A percentile compares a stretch with the other conserved stretches of the same genome.
Conservation (phyloP, 257 asterid species). For the Perilla frutescens region DNA sequence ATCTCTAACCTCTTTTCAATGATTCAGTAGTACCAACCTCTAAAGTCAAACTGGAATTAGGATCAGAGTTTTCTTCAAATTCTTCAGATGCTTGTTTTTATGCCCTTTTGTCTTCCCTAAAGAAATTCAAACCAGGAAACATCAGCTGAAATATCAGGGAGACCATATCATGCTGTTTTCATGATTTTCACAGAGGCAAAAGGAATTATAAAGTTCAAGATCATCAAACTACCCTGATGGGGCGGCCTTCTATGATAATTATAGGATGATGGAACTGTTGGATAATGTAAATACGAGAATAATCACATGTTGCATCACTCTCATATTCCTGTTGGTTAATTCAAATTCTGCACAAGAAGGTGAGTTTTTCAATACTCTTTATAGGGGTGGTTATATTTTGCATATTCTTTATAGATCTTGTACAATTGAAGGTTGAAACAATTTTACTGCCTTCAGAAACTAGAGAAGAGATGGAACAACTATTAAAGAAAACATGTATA, state of each 20-base stretch:
- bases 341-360: constrained; percentile 66
- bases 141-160: neutral
- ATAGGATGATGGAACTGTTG: constrained; percentile 64
- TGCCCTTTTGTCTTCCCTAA: constrained; percentile 43
- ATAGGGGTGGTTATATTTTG: neutral
- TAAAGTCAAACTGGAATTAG: constrained; percentile 48
- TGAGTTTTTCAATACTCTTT: constrained; percentile 37
- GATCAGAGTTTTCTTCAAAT: constrained; percentile 35
- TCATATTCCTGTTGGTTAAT: constrained; percentile 44
- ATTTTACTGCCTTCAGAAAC: neutral
- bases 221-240: constrained; percentile 46
- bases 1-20: constrained; percentile 38
- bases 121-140: constrained; percentile 1
- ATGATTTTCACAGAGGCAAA: neutral
- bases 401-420: constrained; percentile 21
- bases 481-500: constrained; percentile 2
- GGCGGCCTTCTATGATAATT: constrained; percentile 39
- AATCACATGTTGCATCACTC: constrained; percentile 39
- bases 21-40: constrained; percentile 42
- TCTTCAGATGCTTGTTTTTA: constrained; percentile 26
- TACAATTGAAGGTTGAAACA: neutral
- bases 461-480: neutral
- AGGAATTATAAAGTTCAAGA: constrained; percentile 32
- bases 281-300: constrained; percentile 41
- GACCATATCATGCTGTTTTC: neutral